Evolutionary conservation across 805 yeast species (phyloP), one percentile per base, ranked within the genome.

Genomic region (Candida nonsorbophila): DNA sequence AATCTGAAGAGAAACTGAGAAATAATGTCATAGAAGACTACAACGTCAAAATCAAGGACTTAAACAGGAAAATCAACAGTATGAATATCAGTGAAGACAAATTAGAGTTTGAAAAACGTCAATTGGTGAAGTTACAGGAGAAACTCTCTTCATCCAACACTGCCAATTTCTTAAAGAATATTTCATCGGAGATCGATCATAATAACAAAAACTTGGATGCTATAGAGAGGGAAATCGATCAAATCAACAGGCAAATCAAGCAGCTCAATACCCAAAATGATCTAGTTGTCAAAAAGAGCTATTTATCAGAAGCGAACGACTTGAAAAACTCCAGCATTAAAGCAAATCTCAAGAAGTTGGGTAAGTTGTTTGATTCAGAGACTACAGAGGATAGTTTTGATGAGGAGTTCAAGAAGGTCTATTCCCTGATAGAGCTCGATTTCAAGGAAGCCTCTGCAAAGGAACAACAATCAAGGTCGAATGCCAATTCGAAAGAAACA

Each of bases 71-170:
- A 17, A 34, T 39, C 1, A 53, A 56, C 5, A 83, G 76, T 40
- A 49, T 63, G 6, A 40, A 47, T 3, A 52, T 50, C 11, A 30
- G 60, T 13, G 53, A 55, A 20, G 37, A 42, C 10, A 65, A 72
- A 36, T 34, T 83, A 7, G 69, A 64, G 12, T 46, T 57, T 7
- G 77, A 73, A 30, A 65, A 56, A 35, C 38, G 58, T 0, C 59
- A 61, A 3, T 50, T 84, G 16, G 52, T 50, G 2, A 46, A 49
- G 2, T 57, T 69, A 8, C 62, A 58, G 12, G 20, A 33, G 1
- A 62, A 65, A 25, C 49, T 73, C 19, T 39, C 47, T 1, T 36
- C 35, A 4, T 12, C 28, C 6, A 25, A 14, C 10, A 10, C 25
- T 5, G 10, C 37, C n/a, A 25, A 20, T 9, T 39, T 39, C 16